These are phyloP conservation scores for Penicillium egyptiacum DNA, from an alignment of 495 filamentous ascomycete species.

Conservation along the genomic window DNA sequence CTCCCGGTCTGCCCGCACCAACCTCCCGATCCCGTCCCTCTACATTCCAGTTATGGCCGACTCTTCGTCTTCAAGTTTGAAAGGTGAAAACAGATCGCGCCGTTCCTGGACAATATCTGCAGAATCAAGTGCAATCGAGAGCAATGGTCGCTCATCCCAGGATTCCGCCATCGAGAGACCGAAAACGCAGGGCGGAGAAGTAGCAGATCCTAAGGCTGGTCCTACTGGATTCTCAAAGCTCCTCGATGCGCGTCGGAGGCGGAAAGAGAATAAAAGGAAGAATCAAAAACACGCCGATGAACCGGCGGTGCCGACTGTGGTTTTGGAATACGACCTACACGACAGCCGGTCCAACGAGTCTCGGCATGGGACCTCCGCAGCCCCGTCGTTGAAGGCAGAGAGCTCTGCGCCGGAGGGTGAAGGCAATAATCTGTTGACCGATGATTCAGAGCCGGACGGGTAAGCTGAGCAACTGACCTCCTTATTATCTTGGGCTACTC, in stretches of 20 bases:
- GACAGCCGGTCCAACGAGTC: constrained; percentile 31
- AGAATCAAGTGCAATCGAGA: constrained; percentile 37
- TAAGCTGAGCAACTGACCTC: constrained; percentile 45
- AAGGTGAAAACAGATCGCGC: constrained; percentile 25
- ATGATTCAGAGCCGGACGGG: constrained; percentile 70
- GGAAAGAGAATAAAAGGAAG: constrained; percentile 44
- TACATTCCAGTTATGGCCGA: constrained; percentile 30
- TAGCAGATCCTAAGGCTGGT: constrained; percentile 35
- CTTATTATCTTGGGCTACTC: constrained; percentile 19
- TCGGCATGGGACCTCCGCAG: constrained; percentile 24
- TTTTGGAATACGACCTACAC: constrained; percentile 25
- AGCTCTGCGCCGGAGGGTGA: constrained; percentile 29
- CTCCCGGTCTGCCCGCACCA: constrained; percentile 7
- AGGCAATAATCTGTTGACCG: constrained; percentile 60
- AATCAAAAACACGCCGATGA: constrained; percentile 35
- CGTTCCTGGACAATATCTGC: constrained; percentile 37
- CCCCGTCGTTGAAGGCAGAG: constrained; percentile 34
- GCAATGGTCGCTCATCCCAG: constrained; percentile 46
- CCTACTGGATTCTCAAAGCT: constrained; percentile 54
- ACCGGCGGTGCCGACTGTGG: constrained; percentile 22
- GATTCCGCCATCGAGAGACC: constrained; percentile 46
- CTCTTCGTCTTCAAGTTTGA: constrained; percentile 33
- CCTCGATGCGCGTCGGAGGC: constrained; percentile 48
- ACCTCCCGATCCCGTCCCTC: constrained; percentile 8
- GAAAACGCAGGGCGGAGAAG: constrained; percentile 43